Evolutionary conservation across 1,139 yeast species (phyloP), one percentile per base, ranked within the genome.

Genomic region (Debaryomycetaceae sp.): DNA sequence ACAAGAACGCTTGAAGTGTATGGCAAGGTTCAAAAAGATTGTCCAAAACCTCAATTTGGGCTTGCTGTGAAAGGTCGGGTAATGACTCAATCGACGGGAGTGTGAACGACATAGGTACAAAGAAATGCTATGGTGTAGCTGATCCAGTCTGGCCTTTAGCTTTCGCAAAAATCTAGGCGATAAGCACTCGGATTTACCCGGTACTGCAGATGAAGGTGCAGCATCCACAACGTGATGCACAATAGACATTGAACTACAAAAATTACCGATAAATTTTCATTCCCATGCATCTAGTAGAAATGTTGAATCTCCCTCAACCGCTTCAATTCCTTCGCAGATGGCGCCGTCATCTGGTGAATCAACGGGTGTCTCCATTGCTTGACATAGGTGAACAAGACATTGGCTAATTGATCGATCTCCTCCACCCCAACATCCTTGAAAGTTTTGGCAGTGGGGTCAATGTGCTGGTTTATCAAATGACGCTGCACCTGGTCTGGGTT

Each of bases 401-500:
- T 83, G 39, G 83, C 82, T 47, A 85, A 69, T 44, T 67, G 71
- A 46, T 77, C 83, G 23, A 83, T 75, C 36, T 73, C 75, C 26
- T 56, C 48, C 49, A 85, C 76, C 31, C 86, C 93, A 49, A 85
- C 72, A 50, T 84, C 93, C 23, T 61, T 65, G 58, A 81, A 85
- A 12, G 83, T 77, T 48, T 68, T 64, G 23, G 88, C 88, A 23
- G 57, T 54, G 27, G 75, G 69, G 47, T 79, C 83, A 42, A 80
- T 67, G 16, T 53, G 50, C 59, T 85, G 95, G 59, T 83, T 66
- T 42, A 83, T 69, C 48, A 75, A 70, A 59, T 78, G 81, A 61
- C 95, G 78, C 58, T 79, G 84, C 38, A 83, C 70, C 56, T 80
- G 83, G 57, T 85, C 95, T 20, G 85, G 75, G 48, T 78, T 80